These are phyloP conservation scores for Canna indica DNA, from an alignment of 176 grass and related monocot genomes.

Conservation along the genomic window DNA sequence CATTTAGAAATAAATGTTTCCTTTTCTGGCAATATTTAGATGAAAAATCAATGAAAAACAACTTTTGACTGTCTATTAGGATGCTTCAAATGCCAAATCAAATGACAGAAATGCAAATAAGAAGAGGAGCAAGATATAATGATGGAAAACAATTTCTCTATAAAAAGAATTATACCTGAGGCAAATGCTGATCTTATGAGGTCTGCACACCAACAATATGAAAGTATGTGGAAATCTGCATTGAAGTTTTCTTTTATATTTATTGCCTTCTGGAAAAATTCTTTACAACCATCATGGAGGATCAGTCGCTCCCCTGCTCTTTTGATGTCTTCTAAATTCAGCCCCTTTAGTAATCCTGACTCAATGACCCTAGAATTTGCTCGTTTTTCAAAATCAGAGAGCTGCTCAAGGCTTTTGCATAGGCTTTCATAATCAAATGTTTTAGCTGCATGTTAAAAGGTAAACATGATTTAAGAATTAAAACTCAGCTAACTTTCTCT, in stretches of 20 bases:
- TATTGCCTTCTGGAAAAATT: constrained; percentile 76
- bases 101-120: no score
- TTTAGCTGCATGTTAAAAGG: constrained; percentile 33
- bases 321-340: constrained; percentile 88
- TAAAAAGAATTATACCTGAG: constrained; percentile 54
- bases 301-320: constrained; percentile 75
- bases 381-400: constrained; percentile 79
- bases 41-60: no score
- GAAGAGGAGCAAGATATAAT: constrained; percentile 6
- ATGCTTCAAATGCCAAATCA: no score
- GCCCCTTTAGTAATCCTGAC: constrained; percentile 77
- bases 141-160: background rate
- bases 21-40: no score
- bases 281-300: constrained; percentile 82
- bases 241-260: constrained; percentile 41
- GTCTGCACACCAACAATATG: constrained; percentile 94
- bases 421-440: constrained; percentile 63
- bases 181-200: constrained; percentile 86
- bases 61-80: no score
- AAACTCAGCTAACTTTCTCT: background rate
- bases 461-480: background rate
- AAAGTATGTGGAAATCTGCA: constrained; percentile 89
- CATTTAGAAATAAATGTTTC: no score
- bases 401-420: constrained; percentile 49
- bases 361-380: constrained; percentile 83